Percentiles rank a stretch among this genome's conserved stretches.
Evolutionary conservation across 192 early-diverging fungal species (phyloP).

Genomic region (Coemansia sp.): DNA sequence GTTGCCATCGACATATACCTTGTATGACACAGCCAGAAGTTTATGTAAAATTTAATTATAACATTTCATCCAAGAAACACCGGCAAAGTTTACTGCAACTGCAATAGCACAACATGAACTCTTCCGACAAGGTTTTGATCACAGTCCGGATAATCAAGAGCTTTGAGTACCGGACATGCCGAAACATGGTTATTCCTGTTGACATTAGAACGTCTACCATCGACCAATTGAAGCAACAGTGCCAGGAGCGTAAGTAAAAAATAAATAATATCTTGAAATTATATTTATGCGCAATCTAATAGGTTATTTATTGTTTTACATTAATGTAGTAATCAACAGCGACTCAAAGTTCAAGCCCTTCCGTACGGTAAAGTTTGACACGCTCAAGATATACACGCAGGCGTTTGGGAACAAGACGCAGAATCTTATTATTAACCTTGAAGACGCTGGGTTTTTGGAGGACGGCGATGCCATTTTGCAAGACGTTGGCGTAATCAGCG

Average conservation of each 20-base stretch:
- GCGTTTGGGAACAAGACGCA: slow-evolving; percentile 62
- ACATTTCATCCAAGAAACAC: neutral
- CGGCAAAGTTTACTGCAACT: neutral
- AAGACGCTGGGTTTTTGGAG: slow-evolving; percentile 64
- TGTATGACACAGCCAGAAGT: neutral
- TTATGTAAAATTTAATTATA: neutral
- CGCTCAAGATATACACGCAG: slow-evolving; percentile 48
- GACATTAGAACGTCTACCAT: slow-evolving; percentile 65
- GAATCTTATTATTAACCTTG: slow-evolving; percentile 86
- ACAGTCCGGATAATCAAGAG: slow-evolving; percentile 87
- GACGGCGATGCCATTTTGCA: slow-evolving; percentile 59
- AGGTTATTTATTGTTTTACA: neutral
- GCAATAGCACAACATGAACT: neutral
- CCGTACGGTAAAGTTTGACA: slow-evolving; percentile 22
- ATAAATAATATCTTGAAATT: too few relatives aligned
- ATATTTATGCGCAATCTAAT: neutral
- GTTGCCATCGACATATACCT: neutral
- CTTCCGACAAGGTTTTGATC: slow-evolving; percentile 32
- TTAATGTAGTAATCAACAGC: slow-evolving; percentile 20
- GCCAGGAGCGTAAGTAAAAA: slow-evolving; percentile 22
- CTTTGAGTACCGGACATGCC: slow-evolving; percentile 86
- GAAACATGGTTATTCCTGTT: slow-evolving; percentile 77
- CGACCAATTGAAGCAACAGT: slow-evolving; percentile 46
- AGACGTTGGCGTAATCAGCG: slow-evolving; percentile 60
- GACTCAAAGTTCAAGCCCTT: slow-evolving; percentile 40